These are phyloP conservation scores for Leptodontidium sp. DNA, from an alignment of 2,329 filamentous ascomycete species.

Conservation along the genomic window DNA sequence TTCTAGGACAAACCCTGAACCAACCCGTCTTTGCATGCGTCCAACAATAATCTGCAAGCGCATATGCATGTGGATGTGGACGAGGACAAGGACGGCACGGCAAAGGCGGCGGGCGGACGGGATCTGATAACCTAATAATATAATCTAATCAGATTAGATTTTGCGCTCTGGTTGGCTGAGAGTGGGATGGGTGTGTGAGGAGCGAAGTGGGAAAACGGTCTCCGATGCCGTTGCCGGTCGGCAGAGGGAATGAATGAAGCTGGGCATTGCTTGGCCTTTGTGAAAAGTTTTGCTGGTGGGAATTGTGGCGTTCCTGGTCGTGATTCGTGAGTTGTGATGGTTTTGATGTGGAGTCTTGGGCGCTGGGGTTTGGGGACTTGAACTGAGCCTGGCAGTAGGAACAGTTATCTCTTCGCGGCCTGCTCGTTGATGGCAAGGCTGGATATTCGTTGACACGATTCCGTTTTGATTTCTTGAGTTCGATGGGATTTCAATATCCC, in stretches of 20 bases:
- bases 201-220: not conserved
- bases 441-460: too few species aligned
- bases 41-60: not conserved
- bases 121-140: conserved; percentile 7
- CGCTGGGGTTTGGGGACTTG: not conserved
- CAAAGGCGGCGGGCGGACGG: not conserved
- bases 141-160: conserved; percentile 21
- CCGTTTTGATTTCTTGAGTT: too few species aligned
- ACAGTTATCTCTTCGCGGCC: too few species aligned
- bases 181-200: not conserved
- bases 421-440: too few species aligned
- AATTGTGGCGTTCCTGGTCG: not conserved
- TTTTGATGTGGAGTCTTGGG: not conserved
- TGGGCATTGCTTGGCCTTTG: not conserved
- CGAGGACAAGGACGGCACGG: conserved; percentile 5
- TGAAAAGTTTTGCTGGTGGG: not conserved
- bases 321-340: not conserved
- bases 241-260: not conserved
- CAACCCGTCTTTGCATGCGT: not conserved
- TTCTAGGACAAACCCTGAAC: too few species aligned
- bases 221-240: conserved; percentile 4
- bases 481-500: too few species aligned
- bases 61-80: not conserved
- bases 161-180: not conserved
- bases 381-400: not conserved